Percentiles rank a stretch among this genome's conserved stretches.
phyloP scores from a whole-genome alignment of 192 early-diverging fungal species.

The Coemansia sp. region DNA sequence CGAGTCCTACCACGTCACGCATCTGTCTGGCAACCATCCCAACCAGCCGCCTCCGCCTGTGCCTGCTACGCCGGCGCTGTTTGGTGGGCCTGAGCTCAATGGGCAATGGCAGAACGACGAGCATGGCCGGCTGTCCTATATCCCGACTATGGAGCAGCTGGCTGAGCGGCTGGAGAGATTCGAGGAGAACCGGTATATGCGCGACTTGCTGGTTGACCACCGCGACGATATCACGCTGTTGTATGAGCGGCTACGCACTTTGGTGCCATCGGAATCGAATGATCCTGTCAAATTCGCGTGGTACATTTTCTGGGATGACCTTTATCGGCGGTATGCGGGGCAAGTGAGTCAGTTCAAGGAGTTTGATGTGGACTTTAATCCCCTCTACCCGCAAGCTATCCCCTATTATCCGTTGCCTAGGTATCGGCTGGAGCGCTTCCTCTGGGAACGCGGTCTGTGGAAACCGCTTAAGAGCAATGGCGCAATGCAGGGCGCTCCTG shows the following conservation, averaged over 20 bases:
- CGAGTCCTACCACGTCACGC: conserved; percentile 37
- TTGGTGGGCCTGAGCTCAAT: conserved; percentile 3
- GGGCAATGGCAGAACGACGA: conserved; percentile 38
- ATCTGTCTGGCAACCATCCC: neutral
- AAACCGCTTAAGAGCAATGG: conserved; percentile 17
- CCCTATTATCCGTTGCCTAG: conserved; percentile 61
- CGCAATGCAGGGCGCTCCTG: neutral
- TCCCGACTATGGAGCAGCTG: conserved; percentile 46
- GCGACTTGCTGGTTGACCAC: conserved; percentile 37
- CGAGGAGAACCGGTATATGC: conserved; percentile 50
- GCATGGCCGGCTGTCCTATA: conserved; percentile 43
- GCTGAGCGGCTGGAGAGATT: conserved; percentile 30
- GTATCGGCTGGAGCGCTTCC: conserved; percentile 55
- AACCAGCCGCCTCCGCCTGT: neutral
- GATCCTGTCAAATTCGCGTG: conserved; percentile 55
- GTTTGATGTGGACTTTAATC: conserved; percentile 58
- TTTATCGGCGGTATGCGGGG: conserved; percentile 59
- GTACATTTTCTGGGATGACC: conserved; percentile 71
- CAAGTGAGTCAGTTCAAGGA: conserved; percentile 38
- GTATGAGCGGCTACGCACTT: conserved; percentile 48
- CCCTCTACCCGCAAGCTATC: conserved; percentile 60
- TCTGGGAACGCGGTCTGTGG: conserved; percentile 55
- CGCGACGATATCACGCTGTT: conserved; percentile 35
- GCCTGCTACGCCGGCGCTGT: conserved; percentile 19
- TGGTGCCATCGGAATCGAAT: conserved; percentile 44